Evolutionary conservation across 1,284 basidiomycete genomes (phyloP), one percentile per base, ranked within the genome.

Genomic region (Tausonia pullulans): DNA sequence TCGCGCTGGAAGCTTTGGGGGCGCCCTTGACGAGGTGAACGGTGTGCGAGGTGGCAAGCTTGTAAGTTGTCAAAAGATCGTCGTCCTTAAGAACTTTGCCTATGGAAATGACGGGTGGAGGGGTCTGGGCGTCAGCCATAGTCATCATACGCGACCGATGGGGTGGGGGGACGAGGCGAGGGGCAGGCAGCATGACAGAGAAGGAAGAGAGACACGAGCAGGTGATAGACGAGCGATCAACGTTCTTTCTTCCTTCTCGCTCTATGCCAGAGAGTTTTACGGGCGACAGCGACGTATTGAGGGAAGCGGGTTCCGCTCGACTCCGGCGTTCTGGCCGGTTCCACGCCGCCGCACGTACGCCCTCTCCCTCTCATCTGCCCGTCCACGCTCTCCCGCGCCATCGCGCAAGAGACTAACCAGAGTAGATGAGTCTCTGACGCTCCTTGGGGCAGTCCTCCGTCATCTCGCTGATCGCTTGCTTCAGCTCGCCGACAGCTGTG

Each of bases 1-100:
- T 14, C 13, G 54, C 43, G 4, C 44, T 50, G 5, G 61, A 6
- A 46, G 63, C 39, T 46, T 60, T 60, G 6, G 63, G 58, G 7
- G 53, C 58, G 54, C 90, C 88, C 75, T 94, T 95, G 70, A 95
- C 91, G 87, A 95, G 91, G 74, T 94, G 90, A 56, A 94, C 85
- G 0, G 91, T 93, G 74, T 95, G 88, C 8, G 83, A 81, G 1
- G 71, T 76, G 71, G 90, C 87, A 68, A 95, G 91, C 81, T 93
- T 94, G 82, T 95, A 95, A 13, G 81, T 80, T 2, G 87, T 84
- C 5, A 95, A 79, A 13, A 75, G 72, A 70, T 94, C 90, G 57
- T 93, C 90, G 72, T 94, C 90, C 84, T 94, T 77, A 49, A 75
- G 67, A 6, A 79, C 76, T 67, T 77, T 76, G 62, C 78, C 76